phyloP scores from a whole-genome alignment of 2,329 filamentous ascomycete genomes.

The Pezicula neosporulosa region DNA sequence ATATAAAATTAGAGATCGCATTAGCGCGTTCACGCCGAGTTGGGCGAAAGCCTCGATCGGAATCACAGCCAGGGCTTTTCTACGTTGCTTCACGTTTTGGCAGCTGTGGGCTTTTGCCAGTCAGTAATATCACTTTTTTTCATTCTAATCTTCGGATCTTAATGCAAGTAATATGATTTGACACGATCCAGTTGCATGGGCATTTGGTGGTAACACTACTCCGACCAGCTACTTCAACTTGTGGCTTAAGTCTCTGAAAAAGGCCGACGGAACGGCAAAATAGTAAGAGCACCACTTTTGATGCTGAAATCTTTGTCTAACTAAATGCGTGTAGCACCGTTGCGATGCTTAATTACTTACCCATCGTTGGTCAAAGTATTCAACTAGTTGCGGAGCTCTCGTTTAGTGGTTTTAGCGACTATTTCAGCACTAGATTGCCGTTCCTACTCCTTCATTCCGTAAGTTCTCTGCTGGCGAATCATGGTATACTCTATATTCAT shows the following conservation, averaged over 20 bases:
- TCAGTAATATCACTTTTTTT: not conserved
- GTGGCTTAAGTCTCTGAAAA: slow-evolving; percentile 1
- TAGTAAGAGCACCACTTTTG: not conserved
- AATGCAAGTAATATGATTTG: not conserved
- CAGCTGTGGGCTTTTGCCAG: not conserved
- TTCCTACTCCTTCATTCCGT: slow-evolving; percentile 5
- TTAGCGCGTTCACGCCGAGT: not conserved
- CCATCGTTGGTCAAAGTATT: slow-evolving; percentile 6
- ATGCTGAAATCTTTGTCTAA: not conserved
- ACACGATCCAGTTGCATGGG: not conserved
- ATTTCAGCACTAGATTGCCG: slow-evolving; percentile 3
- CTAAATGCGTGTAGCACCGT: not conserved
- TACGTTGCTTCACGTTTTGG: not conserved
- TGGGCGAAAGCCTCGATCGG: not conserved
- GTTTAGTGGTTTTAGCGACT: slow-evolving; percentile 9
- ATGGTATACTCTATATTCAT: not conserved
- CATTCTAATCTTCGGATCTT: not conserved
- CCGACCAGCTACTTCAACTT: not conserved
- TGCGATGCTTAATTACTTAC: slow-evolving; percentile 1
- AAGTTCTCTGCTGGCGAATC: not conserved
- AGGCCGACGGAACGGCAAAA: not conserved
- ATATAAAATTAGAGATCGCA: not conserved
- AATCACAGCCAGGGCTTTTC: not conserved
- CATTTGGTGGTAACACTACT: not conserved
- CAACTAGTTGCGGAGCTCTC: slow-evolving; percentile 6